phyloP scores from a whole-genome alignment of 2,329 filamentous ascomycete genomes.

The Sporothrix sp. region DNA sequence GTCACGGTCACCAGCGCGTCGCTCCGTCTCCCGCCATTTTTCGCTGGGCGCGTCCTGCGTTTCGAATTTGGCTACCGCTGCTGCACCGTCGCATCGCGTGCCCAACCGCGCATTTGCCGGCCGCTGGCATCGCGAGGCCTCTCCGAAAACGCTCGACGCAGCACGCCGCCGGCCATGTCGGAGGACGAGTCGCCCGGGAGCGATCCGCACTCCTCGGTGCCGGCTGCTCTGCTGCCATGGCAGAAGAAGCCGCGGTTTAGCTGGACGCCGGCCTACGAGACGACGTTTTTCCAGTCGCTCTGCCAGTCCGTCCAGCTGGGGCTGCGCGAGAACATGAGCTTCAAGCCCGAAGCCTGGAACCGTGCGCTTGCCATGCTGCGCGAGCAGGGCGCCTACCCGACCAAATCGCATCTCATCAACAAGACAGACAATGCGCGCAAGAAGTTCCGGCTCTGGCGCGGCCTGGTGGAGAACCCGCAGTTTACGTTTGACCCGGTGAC shows the following conservation, averaged over 20 bases:
- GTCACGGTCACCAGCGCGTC: neutral
- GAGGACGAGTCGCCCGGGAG: slow-evolving; percentile 23
- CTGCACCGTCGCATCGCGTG: too few species aligned
- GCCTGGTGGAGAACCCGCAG: slow-evolving; percentile 46
- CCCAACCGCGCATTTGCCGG: neutral
- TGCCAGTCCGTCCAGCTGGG: slow-evolving; percentile 50
- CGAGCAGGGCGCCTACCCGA: slow-evolving; percentile 47
- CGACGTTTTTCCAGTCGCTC: slow-evolving; percentile 51
- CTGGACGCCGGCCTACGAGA: slow-evolving; percentile 49
- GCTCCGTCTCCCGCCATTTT: too few species aligned
- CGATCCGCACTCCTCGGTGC: slow-evolving; percentile 14
- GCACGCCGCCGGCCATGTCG: slow-evolving; percentile 21
- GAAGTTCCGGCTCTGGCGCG: slow-evolving; percentile 52
- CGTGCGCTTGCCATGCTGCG: slow-evolving; percentile 44
- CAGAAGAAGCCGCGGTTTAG: slow-evolving; percentile 43
- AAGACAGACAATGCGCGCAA: slow-evolving; percentile 55
- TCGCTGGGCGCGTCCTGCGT: too few species aligned
- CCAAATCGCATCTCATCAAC: slow-evolving; percentile 53
- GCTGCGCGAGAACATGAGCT: slow-evolving; percentile 40
- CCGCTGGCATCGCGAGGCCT: too few species aligned
- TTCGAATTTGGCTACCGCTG: too few species aligned
- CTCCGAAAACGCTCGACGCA: too few species aligned
- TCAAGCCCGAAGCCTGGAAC: slow-evolving; percentile 53
- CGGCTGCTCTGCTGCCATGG: slow-evolving; percentile 14
- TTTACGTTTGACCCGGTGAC: slow-evolving; percentile 44